These are phyloP conservation scores for Phoenix roebelenii DNA, from an alignment of 176 grass and related monocot species.

Conservation along the genomic window DNA sequence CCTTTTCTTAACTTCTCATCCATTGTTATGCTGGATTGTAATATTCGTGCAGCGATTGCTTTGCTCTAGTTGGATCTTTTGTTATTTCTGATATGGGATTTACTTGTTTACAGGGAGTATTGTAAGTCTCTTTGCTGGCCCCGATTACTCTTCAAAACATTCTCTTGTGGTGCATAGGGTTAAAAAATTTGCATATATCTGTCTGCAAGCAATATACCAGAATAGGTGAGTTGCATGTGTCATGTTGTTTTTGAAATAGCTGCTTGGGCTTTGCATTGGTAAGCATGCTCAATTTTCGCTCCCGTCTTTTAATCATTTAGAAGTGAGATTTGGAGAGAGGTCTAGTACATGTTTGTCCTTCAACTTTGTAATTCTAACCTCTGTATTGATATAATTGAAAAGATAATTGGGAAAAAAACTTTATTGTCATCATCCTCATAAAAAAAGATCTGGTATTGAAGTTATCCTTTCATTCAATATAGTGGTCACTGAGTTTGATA, in stretches of 20 bases:
- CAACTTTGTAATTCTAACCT: too few species aligned
- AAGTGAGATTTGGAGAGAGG: too few species aligned
- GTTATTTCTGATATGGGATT: background rate
- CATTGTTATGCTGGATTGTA: background rate
- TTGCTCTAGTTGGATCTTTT: too few species aligned
- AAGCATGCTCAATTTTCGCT: background rate
- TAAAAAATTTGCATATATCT: constrained; percentile 71
- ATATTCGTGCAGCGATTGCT: constrained; percentile 8
- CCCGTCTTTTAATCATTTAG: too few species aligned
- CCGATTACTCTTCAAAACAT: constrained; percentile 38
- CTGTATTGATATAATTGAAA: too few species aligned
- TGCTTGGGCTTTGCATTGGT: background rate
- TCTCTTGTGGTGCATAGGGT: constrained; percentile 47
- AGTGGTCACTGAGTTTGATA: too few species aligned
- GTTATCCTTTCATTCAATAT: too few species aligned
- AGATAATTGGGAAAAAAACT: too few species aligned
- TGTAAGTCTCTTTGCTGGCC: constrained; percentile 60
- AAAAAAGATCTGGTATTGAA: too few species aligned
- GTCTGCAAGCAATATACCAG: constrained; percentile 55
- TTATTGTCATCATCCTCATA: too few species aligned
- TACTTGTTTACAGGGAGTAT: constrained; percentile 56
- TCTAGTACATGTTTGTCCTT: too few species aligned
- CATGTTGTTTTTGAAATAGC: background rate
- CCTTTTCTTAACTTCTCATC: too few species aligned
- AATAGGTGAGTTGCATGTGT: constrained; percentile 45